A percentile compares a stretch with the other conserved stretches of the same genome.
phyloP scores from a whole-genome alignment of 208 protist species.

The Crithidia mellificae region DNA sequence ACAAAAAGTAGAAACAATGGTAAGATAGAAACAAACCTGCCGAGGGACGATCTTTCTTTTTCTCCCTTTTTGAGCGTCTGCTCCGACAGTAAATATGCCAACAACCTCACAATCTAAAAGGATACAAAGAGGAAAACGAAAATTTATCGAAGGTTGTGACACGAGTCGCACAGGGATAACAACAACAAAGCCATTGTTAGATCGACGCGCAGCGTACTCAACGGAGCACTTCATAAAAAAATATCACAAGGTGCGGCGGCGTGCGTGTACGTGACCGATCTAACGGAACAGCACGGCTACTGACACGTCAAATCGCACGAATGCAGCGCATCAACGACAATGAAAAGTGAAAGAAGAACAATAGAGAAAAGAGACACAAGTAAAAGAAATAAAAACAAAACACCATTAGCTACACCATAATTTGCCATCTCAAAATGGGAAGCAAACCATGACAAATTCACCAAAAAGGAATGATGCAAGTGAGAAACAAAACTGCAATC shows the following conservation, averaged over 20 bases:
- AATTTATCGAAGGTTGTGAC: not conserved
- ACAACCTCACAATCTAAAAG: not conserved
- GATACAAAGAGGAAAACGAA: not conserved
- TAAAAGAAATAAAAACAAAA: not conserved
- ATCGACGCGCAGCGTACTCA: too few species aligned
- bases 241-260: too few species aligned
- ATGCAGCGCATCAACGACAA: not conserved
- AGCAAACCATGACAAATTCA: too few species aligned
- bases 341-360: not conserved
- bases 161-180: not conserved
- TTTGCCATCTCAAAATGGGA: too few species aligned
- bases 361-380: not conserved
- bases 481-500: too few species aligned
- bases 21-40: too few species aligned
- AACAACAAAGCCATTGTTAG: not conserved
- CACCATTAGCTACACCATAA: not conserved
- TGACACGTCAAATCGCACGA: not conserved
- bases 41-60: too few species aligned
- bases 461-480: too few species aligned
- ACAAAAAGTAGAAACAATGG: not conserved
- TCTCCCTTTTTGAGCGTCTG: too few species aligned
- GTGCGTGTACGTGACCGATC: not conserved
- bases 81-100: too few species aligned
- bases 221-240: too few species aligned
- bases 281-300: not conserved